Base-by-base conservation (phyloP, 177 flowering plant genomes). In the Vitis hybrid region DNA sequence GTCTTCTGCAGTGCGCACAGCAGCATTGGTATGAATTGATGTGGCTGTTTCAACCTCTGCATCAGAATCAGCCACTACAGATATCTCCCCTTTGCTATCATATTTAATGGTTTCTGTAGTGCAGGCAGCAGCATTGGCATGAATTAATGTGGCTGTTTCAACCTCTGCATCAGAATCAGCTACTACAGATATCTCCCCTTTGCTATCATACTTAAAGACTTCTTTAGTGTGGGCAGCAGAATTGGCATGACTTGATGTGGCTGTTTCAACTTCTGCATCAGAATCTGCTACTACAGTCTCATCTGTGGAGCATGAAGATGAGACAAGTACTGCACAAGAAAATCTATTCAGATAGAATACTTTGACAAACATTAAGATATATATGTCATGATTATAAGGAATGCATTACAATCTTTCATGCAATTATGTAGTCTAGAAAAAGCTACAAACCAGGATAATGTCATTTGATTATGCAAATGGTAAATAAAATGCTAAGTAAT, bases 201-300 rank as follows among this genome's bases (percentile, higher is more conserved):
- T 59, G 50, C 64, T 74, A 24, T 74, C 75, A 66, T 50, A 11
- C 48, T 69, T 65, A 35, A 66, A 18, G 21, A 64, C 57, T 51
- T 60, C 74, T 11, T 70, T 50, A 12, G 52, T 18, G 50, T 51
- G 7, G 40, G 18, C 55, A 12, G 63, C 56, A 17, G 57, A 64
- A 52, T 66, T 63, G 63, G 65, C 70, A 63, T 4, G 74, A 70
- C 64, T 32, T 60, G 92, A 78, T 65, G 82, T 70, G 11, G 82
- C 80, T 35, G 87, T 83, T 65, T 92, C 97, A 24, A 35, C 78
- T 77, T 94, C 97, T 30, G 69, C 83, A 73, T 94, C 97, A 73
- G 97, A 91, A 79, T 94, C 97, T 67, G 90, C 97, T 24, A 92
- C 97, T 49, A 88, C 84, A 17, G 97, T 94, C 87, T 90, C 97